Percentiles rank a stretch among this genome's conserved stretches.
Conservation (phyloP, 305 asterid species). For the Rubia balearica region DNA sequence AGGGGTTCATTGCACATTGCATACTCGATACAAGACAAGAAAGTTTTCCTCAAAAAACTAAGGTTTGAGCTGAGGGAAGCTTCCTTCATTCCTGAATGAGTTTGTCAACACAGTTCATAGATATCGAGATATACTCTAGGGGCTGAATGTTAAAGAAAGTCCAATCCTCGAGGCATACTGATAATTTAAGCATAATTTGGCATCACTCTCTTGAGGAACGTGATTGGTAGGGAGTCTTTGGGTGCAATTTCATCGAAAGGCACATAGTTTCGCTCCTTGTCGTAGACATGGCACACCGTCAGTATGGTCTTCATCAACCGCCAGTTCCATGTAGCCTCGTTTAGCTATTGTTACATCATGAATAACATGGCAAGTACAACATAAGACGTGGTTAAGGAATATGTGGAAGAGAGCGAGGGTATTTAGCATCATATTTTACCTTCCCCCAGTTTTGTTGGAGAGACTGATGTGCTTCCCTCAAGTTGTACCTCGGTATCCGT, state of each 20-base stretch:
- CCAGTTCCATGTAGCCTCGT: constrained; percentile 97
- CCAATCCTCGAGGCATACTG: constrained; percentile 15
- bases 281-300: constrained; percentile 73
- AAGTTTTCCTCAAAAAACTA: constrained; percentile 3
- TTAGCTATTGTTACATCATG: constrained; percentile 57
- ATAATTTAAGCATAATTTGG: constrained; percentile 48
- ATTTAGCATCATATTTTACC: constrained; percentile 29
- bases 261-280: constrained; percentile 58
- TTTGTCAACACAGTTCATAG: not conserved
- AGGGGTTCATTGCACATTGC: not conserved
- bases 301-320: constrained; percentile 89
- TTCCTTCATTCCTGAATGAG: constrained; percentile 7
- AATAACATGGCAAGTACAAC: not conserved
- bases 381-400: not conserved
- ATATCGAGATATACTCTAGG: not conserved
- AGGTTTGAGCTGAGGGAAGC: constrained; percentile 5
- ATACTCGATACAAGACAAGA: not conserved
- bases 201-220: constrained; percentile 58
- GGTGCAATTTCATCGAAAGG: constrained; percentile 75
- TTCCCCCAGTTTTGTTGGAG: constrained; percentile 91
- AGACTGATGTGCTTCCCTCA: constrained; percentile 79
- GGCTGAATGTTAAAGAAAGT: constrained; percentile 7
- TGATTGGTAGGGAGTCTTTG: constrained; percentile 63
- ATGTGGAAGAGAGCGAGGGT: not conserved
- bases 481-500: constrained; percentile 86